These are phyloP conservation scores for Clitopilus hobsonii DNA, from an alignment of 768 basidiomycete genomes.

Conservation along the genomic window DNA sequence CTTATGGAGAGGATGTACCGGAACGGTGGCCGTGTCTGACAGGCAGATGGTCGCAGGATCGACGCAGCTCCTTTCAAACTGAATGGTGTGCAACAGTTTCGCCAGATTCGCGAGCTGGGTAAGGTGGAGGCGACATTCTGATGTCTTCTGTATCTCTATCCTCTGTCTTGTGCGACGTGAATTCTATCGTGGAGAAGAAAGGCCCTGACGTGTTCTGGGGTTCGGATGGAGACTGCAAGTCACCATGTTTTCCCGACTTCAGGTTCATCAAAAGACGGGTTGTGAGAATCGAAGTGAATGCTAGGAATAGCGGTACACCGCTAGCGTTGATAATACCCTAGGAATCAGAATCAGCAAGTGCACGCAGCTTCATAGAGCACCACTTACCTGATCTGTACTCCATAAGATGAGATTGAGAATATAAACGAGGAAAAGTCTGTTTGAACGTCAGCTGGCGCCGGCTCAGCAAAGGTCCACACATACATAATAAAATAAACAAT, in stretches of 20 bases:
- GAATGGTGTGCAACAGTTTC: too few relatives aligned
- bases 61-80: too few relatives aligned
- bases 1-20: too few relatives aligned
- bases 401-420: not conserved
- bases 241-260: not conserved
- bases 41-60: too few relatives aligned
- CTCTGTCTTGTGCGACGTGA: too few relatives aligned
- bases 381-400: not conserved
- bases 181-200: too few relatives aligned
- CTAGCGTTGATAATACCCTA: not conserved
- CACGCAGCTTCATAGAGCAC: not conserved
- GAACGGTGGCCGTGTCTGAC: too few relatives aligned
- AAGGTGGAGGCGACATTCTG: too few relatives aligned
- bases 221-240: too few relatives aligned
- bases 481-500: not conserved
- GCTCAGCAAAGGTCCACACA: not conserved
- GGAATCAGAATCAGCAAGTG: not conserved
- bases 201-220: too few relatives aligned
- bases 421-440: not conserved
- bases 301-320: not conserved
- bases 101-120: too few relatives aligned
- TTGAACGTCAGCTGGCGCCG: not conserved
- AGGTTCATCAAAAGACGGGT: not conserved
- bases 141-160: too few relatives aligned
- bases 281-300: not conserved